phyloP scores from a whole-genome alignment of 257 asterid species.

The Hygrophila difformis region DNA sequence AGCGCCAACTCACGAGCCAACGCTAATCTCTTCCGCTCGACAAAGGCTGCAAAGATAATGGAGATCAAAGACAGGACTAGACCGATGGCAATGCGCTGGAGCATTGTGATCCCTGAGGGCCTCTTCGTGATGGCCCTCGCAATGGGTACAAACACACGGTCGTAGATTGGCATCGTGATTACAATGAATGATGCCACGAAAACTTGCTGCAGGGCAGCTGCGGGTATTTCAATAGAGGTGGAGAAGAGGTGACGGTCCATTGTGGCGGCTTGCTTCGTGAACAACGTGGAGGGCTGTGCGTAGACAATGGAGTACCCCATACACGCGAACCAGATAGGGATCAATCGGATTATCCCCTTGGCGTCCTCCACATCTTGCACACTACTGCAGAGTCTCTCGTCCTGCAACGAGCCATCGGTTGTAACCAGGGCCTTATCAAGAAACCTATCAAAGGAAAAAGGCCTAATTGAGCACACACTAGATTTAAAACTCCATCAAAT shows the following conservation, averaged over 20 bases:
- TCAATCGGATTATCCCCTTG: constrained; percentile 20
- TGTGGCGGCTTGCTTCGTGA: constrained; percentile 25
- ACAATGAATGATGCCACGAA: constrained; percentile 32
- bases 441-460: neutral
- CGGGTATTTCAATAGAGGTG: constrained; percentile 33
- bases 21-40: constrained; percentile 27
- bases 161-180: constrained; percentile 38
- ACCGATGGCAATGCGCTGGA: constrained; percentile 34
- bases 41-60: constrained; percentile 31
- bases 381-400: constrained; percentile 22
- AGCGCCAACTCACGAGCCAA: constrained; percentile 24
- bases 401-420: constrained; percentile 16
- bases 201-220: constrained; percentile 48
- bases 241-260: constrained; percentile 23
- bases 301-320: constrained; percentile 19
- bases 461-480: neutral
- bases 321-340: constrained; percentile 23
- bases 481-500: neutral
- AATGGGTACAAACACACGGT: constrained; percentile 43
- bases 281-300: constrained; percentile 26
- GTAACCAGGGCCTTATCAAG: neutral
- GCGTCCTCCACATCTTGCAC: constrained; percentile 19
- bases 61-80: constrained; percentile 19
- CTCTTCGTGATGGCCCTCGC: constrained; percentile 35
- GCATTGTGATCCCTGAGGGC: constrained; percentile 39